These are phyloP conservation scores for Leishmania turanica DNA, from an alignment of 208 protist species.

Conservation along the genomic window DNA sequence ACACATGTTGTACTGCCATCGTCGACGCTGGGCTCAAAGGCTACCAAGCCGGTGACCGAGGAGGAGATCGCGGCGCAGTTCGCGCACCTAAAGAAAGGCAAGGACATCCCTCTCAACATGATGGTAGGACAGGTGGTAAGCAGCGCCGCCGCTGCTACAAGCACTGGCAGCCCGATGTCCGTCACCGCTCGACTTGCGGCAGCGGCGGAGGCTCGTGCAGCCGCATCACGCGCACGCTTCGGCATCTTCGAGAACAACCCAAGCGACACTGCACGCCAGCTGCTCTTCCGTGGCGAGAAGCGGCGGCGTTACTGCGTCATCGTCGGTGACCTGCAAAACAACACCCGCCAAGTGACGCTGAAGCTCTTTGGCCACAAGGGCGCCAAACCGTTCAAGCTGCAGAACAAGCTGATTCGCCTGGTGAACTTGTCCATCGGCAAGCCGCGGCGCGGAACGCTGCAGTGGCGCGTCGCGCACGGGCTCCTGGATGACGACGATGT, in stretches of 20 bases:
- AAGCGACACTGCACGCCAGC: slow-evolving; percentile 71
- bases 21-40: slow-evolving; percentile 27
- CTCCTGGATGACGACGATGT: slow-evolving; percentile 17
- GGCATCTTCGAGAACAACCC: slow-evolving; percentile 33
- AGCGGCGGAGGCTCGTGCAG: slow-evolving; percentile 25
- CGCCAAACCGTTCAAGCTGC: slow-evolving; percentile 82
- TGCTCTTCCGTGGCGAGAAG: slow-evolving; percentile 85
- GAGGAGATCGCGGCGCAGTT: slow-evolving; percentile 32
- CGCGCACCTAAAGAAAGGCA: slow-evolving; percentile 26
- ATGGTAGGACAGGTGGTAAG: background rate
- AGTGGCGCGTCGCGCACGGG: slow-evolving; percentile 20
- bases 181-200: slow-evolving; percentile 23
- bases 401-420: slow-evolving; percentile 84
- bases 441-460: slow-evolving; percentile 42
- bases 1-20: slow-evolving; percentile 55
- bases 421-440: slow-evolving; percentile 83
- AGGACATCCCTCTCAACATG: slow-evolving; percentile 24
- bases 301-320: slow-evolving; percentile 85
- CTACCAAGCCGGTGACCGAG: slow-evolving; percentile 22
- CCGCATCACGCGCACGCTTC: slow-evolving; percentile 35
- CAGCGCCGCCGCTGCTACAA: slow-evolving; percentile 28
- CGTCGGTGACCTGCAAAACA: slow-evolving; percentile 74
- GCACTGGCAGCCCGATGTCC: slow-evolving; percentile 16
- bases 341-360: slow-evolving; percentile 54
- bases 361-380: slow-evolving; percentile 85